Conservation (phyloP, 2,329 filamentous ascomycete species). For the Fusarium brevicatenulatum region DNA sequence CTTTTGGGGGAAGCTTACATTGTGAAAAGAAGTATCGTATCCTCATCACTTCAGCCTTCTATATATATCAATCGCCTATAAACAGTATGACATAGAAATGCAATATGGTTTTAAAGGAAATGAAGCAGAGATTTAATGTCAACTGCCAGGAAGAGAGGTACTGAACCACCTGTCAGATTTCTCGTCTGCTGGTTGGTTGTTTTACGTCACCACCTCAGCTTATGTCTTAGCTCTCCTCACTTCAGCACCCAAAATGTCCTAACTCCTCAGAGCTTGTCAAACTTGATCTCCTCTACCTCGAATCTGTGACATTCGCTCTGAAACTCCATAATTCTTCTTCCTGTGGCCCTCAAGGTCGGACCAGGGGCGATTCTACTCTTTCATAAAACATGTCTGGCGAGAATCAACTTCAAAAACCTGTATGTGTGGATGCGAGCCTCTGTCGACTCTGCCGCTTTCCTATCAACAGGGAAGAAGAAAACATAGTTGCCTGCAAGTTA, state of each 20-base stretch:
- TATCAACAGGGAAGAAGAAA: neutral
- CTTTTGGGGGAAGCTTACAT: too few relatives aligned
- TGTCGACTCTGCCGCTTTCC: conserved; percentile 10
- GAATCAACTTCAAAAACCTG: conserved; percentile 13
- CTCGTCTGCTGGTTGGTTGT: neutral
- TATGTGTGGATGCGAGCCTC: conserved; percentile 2
- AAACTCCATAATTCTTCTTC: neutral
- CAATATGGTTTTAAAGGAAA: too few relatives aligned
- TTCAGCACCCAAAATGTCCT: neutral
- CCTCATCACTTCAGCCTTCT: too few relatives aligned
- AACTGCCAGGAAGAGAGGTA: neutral
- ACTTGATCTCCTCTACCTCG: neutral
- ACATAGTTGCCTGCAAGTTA: neutral
- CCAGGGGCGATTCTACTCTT: too few relatives aligned
- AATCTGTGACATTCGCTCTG: fast-evolving
- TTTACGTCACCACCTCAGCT: neutral
- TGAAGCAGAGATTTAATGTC: too few relatives aligned
- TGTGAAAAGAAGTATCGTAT: too few relatives aligned
- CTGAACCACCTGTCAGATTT: neutral
- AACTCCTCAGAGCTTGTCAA: neutral
- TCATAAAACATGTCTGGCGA: neutral
- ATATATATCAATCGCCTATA: too few relatives aligned
- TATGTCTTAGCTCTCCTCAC: neutral
- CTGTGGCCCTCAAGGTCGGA: too few relatives aligned
- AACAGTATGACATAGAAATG: too few relatives aligned